Evolutionary conservation across 2,329 filamentous ascomycete species (phyloP), one percentile per base, ranked within the genome.

Genomic region (Exophiala dermatitidis): DNA sequence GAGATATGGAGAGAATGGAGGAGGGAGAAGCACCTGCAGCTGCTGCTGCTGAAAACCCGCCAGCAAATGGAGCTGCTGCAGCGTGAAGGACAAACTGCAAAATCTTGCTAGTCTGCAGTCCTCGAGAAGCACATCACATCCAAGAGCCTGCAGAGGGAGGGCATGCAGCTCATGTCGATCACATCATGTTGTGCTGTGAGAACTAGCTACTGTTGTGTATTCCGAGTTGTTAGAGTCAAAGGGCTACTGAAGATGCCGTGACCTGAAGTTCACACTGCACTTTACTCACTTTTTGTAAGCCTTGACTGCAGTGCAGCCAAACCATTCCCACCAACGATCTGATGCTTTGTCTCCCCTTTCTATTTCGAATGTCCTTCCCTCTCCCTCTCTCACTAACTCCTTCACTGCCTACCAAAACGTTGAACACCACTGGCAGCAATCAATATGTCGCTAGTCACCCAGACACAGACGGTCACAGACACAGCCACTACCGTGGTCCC

Each of bases 1-100:
- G 61, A 33, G 52, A 62, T 26, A n/a, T 60, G 44, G 55, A 57
- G 6, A 58, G 60, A 45, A 46, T 57, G n/a, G 53, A 58, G 42
- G 54, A 58, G 40, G 64, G 64, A 49, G 56, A 61, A 48, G 56
- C 38, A 30, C 46, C 50, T 3, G 40, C 44, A 19, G 50, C 48
- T 5, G 58, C 30, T 5, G 58, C 30, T 36, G 50, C 50, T 10
- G 44, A 50, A 9, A 34, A 36, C 28, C 46, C 47, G 4, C 43
- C 44, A 10, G 50, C 48, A 19, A 48, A 40, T 44, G 42, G 31
- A 10, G 40, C n/a, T 37, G 28, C 38, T 4, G 12, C 38, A 5
- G 38, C 26, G 28, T 41, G 19, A 41, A 28, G 19, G 19, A 28
- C 5, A 5, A 6, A 28, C 9, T 5, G 4, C 12, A 28, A 41